Evolutionary conservation across 2,329 filamentous ascomycete genomes (phyloP).

Genomic region (Trichoderma sp.): DNA sequence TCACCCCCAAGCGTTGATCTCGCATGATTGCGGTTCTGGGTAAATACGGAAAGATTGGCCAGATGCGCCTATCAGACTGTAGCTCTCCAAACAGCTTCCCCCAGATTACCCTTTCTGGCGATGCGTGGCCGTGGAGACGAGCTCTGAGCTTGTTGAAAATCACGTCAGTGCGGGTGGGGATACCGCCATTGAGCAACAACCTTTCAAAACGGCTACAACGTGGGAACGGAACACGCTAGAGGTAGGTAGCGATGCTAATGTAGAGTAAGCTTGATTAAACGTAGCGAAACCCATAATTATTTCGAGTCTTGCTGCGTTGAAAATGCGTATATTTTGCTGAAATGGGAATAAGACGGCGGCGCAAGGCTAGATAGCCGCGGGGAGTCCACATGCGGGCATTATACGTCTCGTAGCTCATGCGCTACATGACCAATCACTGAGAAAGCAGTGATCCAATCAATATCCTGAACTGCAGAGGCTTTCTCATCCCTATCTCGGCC

Average conservation of each 20-base stretch:
- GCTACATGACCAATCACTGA: background rate
- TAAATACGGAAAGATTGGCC: background rate
- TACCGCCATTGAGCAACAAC: slow-evolving; percentile 17
- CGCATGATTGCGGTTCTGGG: slow-evolving; percentile 10
- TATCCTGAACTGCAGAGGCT: background rate
- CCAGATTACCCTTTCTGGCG: slow-evolving; percentile 19
- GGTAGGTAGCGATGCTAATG: background rate
- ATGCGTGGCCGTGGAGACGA: slow-evolving; percentile 3
- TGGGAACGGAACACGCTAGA: background rate
- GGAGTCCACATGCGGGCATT: background rate
- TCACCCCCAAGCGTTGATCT: slow-evolving; percentile 3
- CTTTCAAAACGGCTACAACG: background rate
- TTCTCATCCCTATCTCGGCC: background rate
- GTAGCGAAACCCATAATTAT: background rate
- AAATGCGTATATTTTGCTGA: slow-evolving; percentile 10
- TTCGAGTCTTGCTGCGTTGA: background rate
- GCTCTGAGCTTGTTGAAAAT: slow-evolving; percentile 6
- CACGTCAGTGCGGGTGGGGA: slow-evolving; percentile 24
- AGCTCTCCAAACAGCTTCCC: background rate
- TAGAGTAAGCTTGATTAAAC: background rate
- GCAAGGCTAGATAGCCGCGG: background rate
- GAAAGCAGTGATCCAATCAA: background rate
- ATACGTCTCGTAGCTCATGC: background rate
- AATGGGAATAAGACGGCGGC: background rate
- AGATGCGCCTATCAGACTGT: background rate